These are phyloP conservation scores for Emergomyces africanus DNA, from an alignment of 2,329 filamentous ascomycete genomes.

Conservation along the genomic window DNA sequence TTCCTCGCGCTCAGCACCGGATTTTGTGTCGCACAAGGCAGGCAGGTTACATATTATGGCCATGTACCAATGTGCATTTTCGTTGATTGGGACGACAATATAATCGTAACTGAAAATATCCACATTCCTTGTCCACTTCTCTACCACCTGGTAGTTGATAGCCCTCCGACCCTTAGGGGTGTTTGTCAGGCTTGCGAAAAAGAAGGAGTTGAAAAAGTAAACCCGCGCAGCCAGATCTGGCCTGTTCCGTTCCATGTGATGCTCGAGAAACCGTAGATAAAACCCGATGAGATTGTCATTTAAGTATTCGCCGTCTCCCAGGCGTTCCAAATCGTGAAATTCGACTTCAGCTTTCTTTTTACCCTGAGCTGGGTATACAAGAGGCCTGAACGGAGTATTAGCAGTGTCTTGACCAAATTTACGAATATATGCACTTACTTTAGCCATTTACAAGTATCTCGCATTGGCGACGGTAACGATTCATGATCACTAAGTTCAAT, in stretches of 20 bases:
- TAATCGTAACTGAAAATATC: conserved; percentile 81
- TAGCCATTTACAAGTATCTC: conserved; percentile 2
- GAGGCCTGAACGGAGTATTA: conserved; percentile 17
- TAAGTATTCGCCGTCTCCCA: conserved; percentile 74
- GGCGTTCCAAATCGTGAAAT: conserved; percentile 44
- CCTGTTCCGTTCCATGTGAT: conserved; percentile 42
- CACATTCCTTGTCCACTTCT: conserved; percentile 73
- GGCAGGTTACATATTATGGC: conserved; percentile 87
- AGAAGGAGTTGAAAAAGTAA: conserved; percentile 88
- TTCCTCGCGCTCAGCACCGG: neutral
- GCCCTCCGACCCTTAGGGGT: conserved; percentile 36
- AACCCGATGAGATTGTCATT: conserved; percentile 92
- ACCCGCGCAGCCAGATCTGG: conserved; percentile 50
- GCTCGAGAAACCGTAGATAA: conserved; percentile 64
- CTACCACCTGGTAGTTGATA: conserved; percentile 76
- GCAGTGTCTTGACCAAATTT: neutral
- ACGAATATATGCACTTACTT: conserved; percentile 4
- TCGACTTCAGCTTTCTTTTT: conserved; percentile 36
- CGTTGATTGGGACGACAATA: conserved; percentile 83
- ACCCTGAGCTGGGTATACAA: conserved; percentile 33
- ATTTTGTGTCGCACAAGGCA: conserved; percentile 20
- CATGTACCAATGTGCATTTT: conserved; percentile 81
- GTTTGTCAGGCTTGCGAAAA: conserved; percentile 66
- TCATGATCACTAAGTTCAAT: conserved; percentile 3
- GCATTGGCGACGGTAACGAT: neutral